phyloP scores from a whole-genome alignment of 1,139 yeast genomes.

The Candida labiduridarum region DNA sequence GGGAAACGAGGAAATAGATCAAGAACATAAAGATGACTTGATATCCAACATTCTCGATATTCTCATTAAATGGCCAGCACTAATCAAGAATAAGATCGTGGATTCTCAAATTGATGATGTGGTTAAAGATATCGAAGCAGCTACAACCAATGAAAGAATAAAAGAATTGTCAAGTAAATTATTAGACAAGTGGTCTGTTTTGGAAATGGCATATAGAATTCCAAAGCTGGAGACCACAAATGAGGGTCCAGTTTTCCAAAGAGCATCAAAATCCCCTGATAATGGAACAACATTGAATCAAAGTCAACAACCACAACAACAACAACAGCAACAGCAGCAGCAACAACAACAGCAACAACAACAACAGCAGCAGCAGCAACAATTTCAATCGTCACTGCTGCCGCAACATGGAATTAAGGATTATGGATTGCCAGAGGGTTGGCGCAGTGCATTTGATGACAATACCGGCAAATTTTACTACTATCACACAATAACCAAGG shows the following conservation, averaged over 20 bases:
- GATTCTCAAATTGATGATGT: conserved; percentile 75
- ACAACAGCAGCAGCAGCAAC: conserved; percentile 19
- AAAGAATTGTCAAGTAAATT: conserved; percentile 44
- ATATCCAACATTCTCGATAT: conserved; percentile 55
- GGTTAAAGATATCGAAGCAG: conserved; percentile 46
- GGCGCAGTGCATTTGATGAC: conserved; percentile 54
- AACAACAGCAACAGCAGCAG: conserved; percentile 5
- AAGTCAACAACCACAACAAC: background rate
- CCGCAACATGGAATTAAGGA: conserved; percentile 21
- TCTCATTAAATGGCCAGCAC: conserved; percentile 73
- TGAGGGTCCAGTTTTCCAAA: conserved; percentile 15
- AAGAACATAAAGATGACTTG: conserved; percentile 33
- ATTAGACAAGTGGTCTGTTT: conserved; percentile 68
- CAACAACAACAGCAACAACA: conserved; percentile 13
- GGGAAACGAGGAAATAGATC: conserved; percentile 15
- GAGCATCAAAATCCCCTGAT: conserved; percentile 26
- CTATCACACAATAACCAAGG: conserved; percentile 49
- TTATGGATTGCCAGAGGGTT: conserved; percentile 48
- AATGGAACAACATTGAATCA: background rate
- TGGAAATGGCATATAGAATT: conserved; percentile 83
- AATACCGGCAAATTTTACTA: conserved; percentile 49
- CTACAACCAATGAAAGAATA: conserved; percentile 35
- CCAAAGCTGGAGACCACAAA: conserved; percentile 44
- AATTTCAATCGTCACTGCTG: conserved; percentile 13
- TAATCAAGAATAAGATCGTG: conserved; percentile 81